Evolutionary conservation across 1,284 basidiomycete genomes (phyloP), one percentile per base, ranked within the genome.

Genomic region (Lentinula novae-zelandiae): DNA sequence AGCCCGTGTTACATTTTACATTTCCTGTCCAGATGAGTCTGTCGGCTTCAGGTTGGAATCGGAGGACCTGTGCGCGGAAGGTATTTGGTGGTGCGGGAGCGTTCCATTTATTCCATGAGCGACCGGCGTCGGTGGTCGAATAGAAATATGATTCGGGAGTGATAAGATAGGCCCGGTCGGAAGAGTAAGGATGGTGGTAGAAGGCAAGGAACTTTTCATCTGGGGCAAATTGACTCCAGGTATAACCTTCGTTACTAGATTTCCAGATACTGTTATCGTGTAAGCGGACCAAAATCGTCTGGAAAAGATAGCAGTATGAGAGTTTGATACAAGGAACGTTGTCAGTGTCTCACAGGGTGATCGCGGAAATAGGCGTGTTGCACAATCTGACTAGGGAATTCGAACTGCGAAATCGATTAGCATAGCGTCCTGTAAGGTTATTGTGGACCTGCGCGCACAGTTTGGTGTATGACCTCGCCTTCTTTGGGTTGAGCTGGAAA

Each of bases 191-290:
- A 76, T 99, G 96, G 75, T 96, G 89, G 67, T 90, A 90, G 75
- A 98, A 90, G 0, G 84, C 86, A 42, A 98, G 77, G 76, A 96
- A 93, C 3, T 78, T 82, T 60, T 89, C 78, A 2, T 76, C 79
- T 0, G 84, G 79, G 66, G 74, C 76, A 12, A 89, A 78, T 65
- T 86, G 86, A 57, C 81, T 81, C 96, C 96, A 99, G 0, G 87
- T 89, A 73, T 93, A 95, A 0, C 96, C 96, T 73, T 99, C 96
- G 72, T 96, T 98, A 69, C 84, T 84, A 0, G 95, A 97, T 76
- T 97, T 94, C 92, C 93, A 98, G 59, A 98, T 81, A 0, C 84
- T 82, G 62, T 87, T 78, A 68, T 98, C 93, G 1, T 73, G 72
- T 2, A 97, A 80, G 33, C 93, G 90, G 36, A 93, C 86, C 22